Conservation (phyloP, 2,329 filamentous ascomycete genomes). For the Alternaria hordeiaustralica region DNA sequence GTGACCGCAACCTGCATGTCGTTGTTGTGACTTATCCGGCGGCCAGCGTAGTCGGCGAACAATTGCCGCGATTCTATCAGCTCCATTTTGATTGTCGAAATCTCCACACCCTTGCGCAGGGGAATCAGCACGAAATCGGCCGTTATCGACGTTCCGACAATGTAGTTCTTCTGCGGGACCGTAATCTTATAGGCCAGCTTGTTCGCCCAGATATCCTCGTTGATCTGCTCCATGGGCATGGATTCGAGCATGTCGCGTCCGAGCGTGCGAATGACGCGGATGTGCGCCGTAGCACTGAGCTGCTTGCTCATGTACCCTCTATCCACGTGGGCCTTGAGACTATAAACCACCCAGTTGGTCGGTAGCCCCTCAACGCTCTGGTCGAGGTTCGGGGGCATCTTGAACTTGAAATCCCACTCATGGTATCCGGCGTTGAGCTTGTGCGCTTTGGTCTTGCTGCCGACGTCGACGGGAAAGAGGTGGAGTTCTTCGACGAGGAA, state of each 20-base stretch:
- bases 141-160: slow-evolving; percentile 86
- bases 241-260: slow-evolving; percentile 73
- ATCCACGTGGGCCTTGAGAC: slow-evolving; percentile 86
- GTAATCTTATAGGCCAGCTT: slow-evolving; percentile 96
- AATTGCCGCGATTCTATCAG: slow-evolving; percentile 68
- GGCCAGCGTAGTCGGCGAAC: slow-evolving; percentile 53
- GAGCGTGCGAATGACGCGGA: slow-evolving; percentile 57
- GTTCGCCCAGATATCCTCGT: slow-evolving; percentile 97
- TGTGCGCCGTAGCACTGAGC: slow-evolving; percentile 74
- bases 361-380: slow-evolving; percentile 91
- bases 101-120: slow-evolving; percentile 82
- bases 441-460: slow-evolving; percentile 49
- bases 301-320: slow-evolving; percentile 89
- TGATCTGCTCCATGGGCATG: slow-evolving; percentile 63
- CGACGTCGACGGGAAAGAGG: slow-evolving; percentile 52
- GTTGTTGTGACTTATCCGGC: slow-evolving; percentile 38
- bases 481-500: slow-evolving; percentile 55
- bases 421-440: slow-evolving; percentile 58
- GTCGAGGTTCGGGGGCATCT: slow-evolving; percentile 58
- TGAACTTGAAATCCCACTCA: slow-evolving; percentile 59
- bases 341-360: slow-evolving; percentile 87
- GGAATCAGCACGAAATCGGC: slow-evolving; percentile 88
- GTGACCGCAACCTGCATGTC: slow-evolving; percentile 42
- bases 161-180: slow-evolving; percentile 90
- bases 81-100: slow-evolving; percentile 82